Evolutionary conservation across 495 filamentous ascomycete genomes (phyloP).

Genomic region (Aspergillus mulundensis): DNA sequence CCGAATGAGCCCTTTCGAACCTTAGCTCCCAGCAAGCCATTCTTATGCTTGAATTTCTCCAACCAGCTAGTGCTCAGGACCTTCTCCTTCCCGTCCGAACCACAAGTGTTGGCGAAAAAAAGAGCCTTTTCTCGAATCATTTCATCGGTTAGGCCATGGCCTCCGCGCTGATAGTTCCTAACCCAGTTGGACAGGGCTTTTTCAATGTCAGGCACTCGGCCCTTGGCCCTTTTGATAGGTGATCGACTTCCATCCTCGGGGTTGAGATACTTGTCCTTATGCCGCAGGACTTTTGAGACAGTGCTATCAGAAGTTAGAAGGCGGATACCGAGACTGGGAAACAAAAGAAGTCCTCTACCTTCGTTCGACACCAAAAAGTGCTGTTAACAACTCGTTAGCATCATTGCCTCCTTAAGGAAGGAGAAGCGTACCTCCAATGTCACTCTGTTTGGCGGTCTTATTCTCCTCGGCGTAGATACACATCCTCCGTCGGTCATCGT

Average conservation of each 20-base stretch:
- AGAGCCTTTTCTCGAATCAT: slow-evolving; percentile 84
- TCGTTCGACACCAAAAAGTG: slow-evolving; percentile 94
- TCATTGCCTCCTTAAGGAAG: neutral
- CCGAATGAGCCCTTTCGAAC: slow-evolving; percentile 67
- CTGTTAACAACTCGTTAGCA: slow-evolving; percentile 40
- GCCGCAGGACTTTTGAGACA: slow-evolving; percentile 93
- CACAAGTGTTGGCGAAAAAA: slow-evolving; percentile 76
- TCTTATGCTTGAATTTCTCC: slow-evolving; percentile 95
- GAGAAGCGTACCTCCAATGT: slow-evolving; percentile 74
- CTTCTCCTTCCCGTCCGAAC: slow-evolving; percentile 73
- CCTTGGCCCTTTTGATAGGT: slow-evolving; percentile 83
- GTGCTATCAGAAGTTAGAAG: slow-evolving; percentile 60
- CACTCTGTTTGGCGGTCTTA: slow-evolving; percentile 92
- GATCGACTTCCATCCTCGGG: slow-evolving; percentile 83
- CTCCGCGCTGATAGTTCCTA: slow-evolving; percentile 72
- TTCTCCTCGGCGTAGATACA: slow-evolving; percentile 94
- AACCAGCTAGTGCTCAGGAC: slow-evolving; percentile 76
- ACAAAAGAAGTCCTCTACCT: slow-evolving; percentile 58
- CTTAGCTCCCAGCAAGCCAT: slow-evolving; percentile 64
- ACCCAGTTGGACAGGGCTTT: slow-evolving; percentile 89
- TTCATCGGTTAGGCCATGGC: slow-evolving; percentile 71
- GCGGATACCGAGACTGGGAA: neutral
- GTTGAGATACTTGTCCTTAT: slow-evolving; percentile 95
- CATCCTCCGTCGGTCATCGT: slow-evolving; percentile 88
- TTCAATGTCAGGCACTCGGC: slow-evolving; percentile 92